A percentile compares a stretch with the other conserved stretches of the same genome.
phyloP scores from a whole-genome alignment of 352 stramenopile species.

The Phytopythium cucurbitacearum region DNA sequence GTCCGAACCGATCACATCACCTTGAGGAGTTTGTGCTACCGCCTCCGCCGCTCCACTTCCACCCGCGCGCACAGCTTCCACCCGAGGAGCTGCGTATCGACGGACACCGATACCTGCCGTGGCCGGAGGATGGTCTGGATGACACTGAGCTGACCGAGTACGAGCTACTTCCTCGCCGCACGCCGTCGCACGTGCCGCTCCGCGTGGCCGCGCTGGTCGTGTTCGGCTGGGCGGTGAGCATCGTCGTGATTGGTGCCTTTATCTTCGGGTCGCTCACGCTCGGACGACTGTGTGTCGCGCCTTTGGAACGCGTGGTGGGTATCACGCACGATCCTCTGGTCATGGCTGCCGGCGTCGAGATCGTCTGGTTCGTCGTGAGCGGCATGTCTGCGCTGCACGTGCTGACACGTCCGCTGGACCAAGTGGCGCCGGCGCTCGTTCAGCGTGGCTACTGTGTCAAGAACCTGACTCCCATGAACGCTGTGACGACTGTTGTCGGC shows the following conservation, averaged over 20 bases:
- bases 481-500: slow-evolving; percentile 44
- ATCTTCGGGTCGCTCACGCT: slow-evolving; percentile 71
- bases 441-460: slow-evolving; percentile 68
- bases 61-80: slow-evolving; percentile 62
- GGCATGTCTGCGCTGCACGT: slow-evolving; percentile 53
- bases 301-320: slow-evolving; percentile 63
- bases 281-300: slow-evolving; percentile 57
- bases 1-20: not conserved
- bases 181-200: slow-evolving; percentile 43
- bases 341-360: slow-evolving; percentile 67
- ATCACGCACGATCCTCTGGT: slow-evolving; percentile 75
- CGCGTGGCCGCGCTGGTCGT: slow-evolving; percentile 50
- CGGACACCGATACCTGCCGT: slow-evolving; percentile 74
- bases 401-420: slow-evolving; percentile 52
- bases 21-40: slow-evolving; percentile 33
- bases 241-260: slow-evolving; percentile 50
- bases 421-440: slow-evolving; percentile 52
- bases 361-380: slow-evolving; percentile 73
- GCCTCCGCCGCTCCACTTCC: slow-evolving; percentile 77
- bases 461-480: slow-evolving; percentile 53
- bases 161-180: slow-evolving; percentile 49
- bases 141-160: slow-evolving; percentile 69
- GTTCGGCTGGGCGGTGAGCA: slow-evolving; percentile 56
- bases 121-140: slow-evolving; percentile 79
- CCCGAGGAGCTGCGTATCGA: slow-evolving; percentile 67